Base-by-base conservation (phyloP, 2,329 filamentous ascomycete species). In the Fusarium stilboides region DNA sequence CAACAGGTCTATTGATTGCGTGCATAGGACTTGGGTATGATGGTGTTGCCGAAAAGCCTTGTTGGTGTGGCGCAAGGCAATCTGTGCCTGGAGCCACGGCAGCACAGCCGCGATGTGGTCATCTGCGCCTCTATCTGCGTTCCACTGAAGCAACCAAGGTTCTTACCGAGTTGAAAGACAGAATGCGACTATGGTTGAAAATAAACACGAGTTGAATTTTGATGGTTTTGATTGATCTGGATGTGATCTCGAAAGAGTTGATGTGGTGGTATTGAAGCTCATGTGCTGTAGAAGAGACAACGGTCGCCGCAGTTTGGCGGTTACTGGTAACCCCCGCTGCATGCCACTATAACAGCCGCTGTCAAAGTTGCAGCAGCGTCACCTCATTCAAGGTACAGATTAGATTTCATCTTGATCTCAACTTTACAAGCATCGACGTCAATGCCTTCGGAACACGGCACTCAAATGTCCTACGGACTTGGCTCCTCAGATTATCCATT, bases 31-130 rank as follows among this genome's bases (percentile, higher is more conserved):
- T 59, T 47, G 40, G 28, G 51, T 36, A 37, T 53, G 28, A 62
- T 66, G 63, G 62, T 66, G 43, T 65, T 22, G 63, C 49, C 56
- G 49, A 56, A 66, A 62, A 69, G 65, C 65, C 65, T 68, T 31
- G 51, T 46, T 61, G 39, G 40, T 51, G 65, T 56, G 65, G 65
- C 60, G 51, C 65, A 57, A 62, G 47, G 45, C 50, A 20, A 36
- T 39, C 22, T 37, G 56, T 66, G 62, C 45, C 56, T 57, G 34
- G 65, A 57, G 65, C 65, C 50, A 65, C 43, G 53, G 31, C 28
- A 37, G 65, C 65, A 69, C 65, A 65, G 65, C 65, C 60, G 42
- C 26, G 19, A 6, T 22, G n/a, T 8, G 33, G 34, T 47, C 24
- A 46, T 31, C 62, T 68, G 65, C 65, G 65, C 65, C 65, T 69